Evolutionary conservation across 164 flowering plant species (phyloP), one percentile per base, ranked within the genome.

Genomic region (Piper longum): DNA sequence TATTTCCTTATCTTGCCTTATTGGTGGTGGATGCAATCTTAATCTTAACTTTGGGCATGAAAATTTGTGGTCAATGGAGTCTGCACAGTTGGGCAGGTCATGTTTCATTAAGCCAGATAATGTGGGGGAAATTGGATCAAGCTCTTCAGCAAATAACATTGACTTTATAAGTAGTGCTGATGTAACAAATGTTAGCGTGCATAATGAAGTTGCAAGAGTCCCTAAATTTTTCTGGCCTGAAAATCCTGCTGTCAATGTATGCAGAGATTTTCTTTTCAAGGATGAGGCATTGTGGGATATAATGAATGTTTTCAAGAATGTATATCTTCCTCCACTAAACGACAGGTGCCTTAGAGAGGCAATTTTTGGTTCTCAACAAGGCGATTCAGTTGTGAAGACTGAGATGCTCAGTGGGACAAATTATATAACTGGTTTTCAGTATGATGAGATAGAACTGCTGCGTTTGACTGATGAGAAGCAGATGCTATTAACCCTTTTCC

Each of bases 191-290:
- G 17, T 6, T 60, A 48, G 17, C 60, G 64, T 44, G 19, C 41
- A 41, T 60, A 42, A 42, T 41, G 70, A 81, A 64, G 70, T 71
- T 16, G 57, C 67, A 9, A 70, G 62, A 36, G 18, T 61, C 41
- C 42, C 64, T n/a, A 66, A 56, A 54, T 71, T 85, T 61, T 86
- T 78, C 72, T 80, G 78, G 79, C 77, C 83, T 54, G 87, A 83
- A 80, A 93, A 90, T 78, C 99, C 97, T 48, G 83, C 74, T 57
- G 66, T 90, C 48, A 77, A 86, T 65, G 82, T 87, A 43, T 83
- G 88, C 69, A 78, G 61, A 45, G 69, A 43, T 6, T 52, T 73
- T 60, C 90, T 88, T 58, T 54, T 69, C 56, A 74, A 72, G 51
- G 80, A 76, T 57, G 72, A 18, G 59, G 75, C 70, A 52, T 70